Evolutionary conservation across 2,329 filamentous ascomycete species (phyloP), one percentile per base, ranked within the genome.

Genomic region (Colletotrichum sp.): DNA sequence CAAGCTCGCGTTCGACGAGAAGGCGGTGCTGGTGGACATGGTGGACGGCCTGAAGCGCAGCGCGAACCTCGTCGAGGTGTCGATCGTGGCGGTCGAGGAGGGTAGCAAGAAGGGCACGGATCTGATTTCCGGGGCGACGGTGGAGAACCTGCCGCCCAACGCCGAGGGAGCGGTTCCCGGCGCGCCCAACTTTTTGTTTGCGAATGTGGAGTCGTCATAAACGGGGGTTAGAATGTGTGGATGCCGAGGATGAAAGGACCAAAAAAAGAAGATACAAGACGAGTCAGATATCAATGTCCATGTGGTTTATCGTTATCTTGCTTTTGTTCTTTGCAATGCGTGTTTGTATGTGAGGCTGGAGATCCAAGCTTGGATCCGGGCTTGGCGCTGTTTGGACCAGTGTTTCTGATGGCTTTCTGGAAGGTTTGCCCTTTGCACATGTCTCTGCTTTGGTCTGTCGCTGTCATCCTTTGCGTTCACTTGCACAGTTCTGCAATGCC

Each of bases 1-100:
- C 79, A 95, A 96, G 86, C 89, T 99, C 77, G 90, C 92, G 1
- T 99, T 99, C 84, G 93, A 98, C 81, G 97, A 99, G 88, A 89
- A 93, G 64, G 89, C 90, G 76, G 94, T 93, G 39, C 88, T 99
- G 72, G 84, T 88, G 70, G 92, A 95, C 81, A 98, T 98, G 93
- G 88, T 96, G 5, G 90, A 93, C 2, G 93, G 93, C 24, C 87
- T 99, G 81, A 95, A 94, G 89, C 93, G 94, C 84, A 94, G 93
- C 21, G 92, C 88, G 24, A 93, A 93, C 34, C 93, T 94, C 79
- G 92, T 90, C 79, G 90, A 89, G 44, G 91, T 98, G 24, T 93
- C 95, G 78, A 89, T 98, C 78, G 86, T 98, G 60, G 86, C 89
- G 10, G 93, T 98, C 4, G 89, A 92, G 36, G 95, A 95, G 82